Conservation (phyloP, 2,329 filamentous ascomycete species). For the Arthroderma sp. region DNA sequence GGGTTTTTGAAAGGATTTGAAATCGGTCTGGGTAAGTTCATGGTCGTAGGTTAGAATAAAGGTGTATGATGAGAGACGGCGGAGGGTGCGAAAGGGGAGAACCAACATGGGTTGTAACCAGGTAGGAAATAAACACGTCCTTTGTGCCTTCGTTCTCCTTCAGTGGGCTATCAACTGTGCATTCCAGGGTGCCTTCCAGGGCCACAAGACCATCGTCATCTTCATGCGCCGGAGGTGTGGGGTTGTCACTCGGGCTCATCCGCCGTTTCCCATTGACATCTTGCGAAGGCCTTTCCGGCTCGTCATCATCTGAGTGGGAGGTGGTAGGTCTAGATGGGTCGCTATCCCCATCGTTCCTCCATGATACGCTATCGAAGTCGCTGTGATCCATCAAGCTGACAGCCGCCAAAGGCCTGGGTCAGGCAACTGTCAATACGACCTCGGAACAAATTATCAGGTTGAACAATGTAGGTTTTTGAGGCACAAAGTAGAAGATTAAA, state of each 20-base stretch:
- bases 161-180: slow-evolving; percentile 66
- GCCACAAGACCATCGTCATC: slow-evolving; percentile 48
- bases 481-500: too few species aligned
- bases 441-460: too few species aligned
- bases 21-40: slow-evolving; percentile 58
- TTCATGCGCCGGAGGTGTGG: slow-evolving; percentile 37
- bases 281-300: slow-evolving; percentile 17
- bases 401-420: not conserved
- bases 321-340: slow-evolving; percentile 30
- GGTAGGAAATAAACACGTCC: slow-evolving; percentile 90
- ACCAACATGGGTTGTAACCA: slow-evolving; percentile 75
- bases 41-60: not conserved
- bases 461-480: too few species aligned
- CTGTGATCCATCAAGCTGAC: slow-evolving; percentile 38
- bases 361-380: slow-evolving; percentile 71
- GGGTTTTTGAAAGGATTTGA: slow-evolving; percentile 77
- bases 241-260: slow-evolving; percentile 34
- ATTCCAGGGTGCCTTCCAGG: slow-evolving; percentile 64
- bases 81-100: slow-evolving; percentile 8
- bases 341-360: slow-evolving; percentile 51
- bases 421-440: too few species aligned
- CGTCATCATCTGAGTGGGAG: slow-evolving; percentile 28
- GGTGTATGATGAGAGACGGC: slow-evolving; percentile 5
- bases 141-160: slow-evolving; percentile 97
- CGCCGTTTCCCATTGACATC: slow-evolving; percentile 36